A percentile compares a stretch with the other conserved stretches of the same genome.
Conservation (phyloP, 257 asterid genomes). For the Fraxinus cuspidata region DNA sequence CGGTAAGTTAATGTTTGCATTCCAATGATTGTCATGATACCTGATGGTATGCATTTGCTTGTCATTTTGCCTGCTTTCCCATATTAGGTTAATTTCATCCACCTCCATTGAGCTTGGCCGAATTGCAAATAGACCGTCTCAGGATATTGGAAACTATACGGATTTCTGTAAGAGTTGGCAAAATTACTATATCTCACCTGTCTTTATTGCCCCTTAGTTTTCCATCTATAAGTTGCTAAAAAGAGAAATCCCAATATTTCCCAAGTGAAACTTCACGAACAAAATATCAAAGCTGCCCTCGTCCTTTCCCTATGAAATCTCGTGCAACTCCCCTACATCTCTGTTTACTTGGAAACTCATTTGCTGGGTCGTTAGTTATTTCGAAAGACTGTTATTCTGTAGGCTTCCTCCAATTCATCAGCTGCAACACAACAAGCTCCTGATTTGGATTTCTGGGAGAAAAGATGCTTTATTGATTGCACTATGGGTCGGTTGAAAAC, state of each 20-base stretch:
- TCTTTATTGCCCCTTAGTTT: too few relatives aligned
- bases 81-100: neutral
- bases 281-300: too few relatives aligned
- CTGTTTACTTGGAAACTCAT: neutral
- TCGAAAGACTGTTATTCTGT: neutral
- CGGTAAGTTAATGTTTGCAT: constrained; percentile 48
- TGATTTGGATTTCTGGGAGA: constrained; percentile 57
- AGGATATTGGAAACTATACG: too few relatives aligned
- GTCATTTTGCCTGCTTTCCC: neutral
- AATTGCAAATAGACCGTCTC: neutral
- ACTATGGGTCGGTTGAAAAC: constrained; percentile 45
- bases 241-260: too few relatives aligned
- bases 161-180: too few relatives aligned
- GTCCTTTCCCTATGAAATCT: too few relatives aligned
- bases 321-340: too few relatives aligned
- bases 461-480: constrained; percentile 30
- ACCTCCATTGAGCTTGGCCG: neutral
- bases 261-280: too few relatives aligned
- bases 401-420: constrained; percentile 63
- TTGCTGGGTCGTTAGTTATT: too few relatives aligned
- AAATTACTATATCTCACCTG: too few relatives aligned
- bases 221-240: too few relatives aligned
- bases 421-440: constrained; percentile 21
- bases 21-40: neutral
- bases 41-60: neutral